phyloP scores from a whole-genome alignment of 768 basidiomycete genomes.

The Boletus vermiculosoides region DNA sequence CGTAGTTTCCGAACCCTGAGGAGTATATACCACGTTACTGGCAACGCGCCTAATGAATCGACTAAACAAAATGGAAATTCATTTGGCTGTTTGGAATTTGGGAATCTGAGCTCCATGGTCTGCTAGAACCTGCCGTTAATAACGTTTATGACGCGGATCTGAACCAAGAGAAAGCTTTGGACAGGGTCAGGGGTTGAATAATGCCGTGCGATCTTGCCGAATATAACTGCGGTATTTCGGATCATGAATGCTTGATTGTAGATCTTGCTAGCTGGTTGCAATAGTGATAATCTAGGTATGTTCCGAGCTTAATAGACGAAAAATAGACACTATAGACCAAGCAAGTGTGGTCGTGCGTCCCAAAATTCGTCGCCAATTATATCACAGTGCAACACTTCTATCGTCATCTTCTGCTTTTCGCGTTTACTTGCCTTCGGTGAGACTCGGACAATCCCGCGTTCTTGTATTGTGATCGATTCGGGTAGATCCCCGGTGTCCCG shows the following conservation, averaged over 20 bases:
- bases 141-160: background rate
- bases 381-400: slow-evolving; percentile 75
- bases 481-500: background rate
- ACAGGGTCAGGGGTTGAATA: background rate
- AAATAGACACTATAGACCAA: slow-evolving; percentile 27
- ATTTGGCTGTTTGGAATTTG: background rate
- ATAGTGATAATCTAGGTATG: background rate
- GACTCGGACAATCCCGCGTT: slow-evolving; percentile 8
- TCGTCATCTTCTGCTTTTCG: slow-evolving; percentile 38
- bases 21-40: background rate
- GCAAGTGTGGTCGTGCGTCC: slow-evolving; percentile 55
- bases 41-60: background rate
- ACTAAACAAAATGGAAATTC: too few relatives aligned
- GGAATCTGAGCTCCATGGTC: background rate
- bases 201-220: too few relatives aligned
- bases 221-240: background rate
- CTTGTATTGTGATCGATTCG: background rate
- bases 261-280: too few relatives aligned
- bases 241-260: too few relatives aligned
- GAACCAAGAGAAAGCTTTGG: too few relatives aligned
- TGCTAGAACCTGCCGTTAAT: background rate
- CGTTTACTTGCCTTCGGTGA: slow-evolving; percentile 33
- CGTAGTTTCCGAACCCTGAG: background rate
- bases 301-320: too few relatives aligned
- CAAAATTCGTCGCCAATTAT: slow-evolving; percentile 84